phyloP scores from a whole-genome alignment of 2,329 filamentous ascomycete genomes.

The Diaporthe australafricana region DNA sequence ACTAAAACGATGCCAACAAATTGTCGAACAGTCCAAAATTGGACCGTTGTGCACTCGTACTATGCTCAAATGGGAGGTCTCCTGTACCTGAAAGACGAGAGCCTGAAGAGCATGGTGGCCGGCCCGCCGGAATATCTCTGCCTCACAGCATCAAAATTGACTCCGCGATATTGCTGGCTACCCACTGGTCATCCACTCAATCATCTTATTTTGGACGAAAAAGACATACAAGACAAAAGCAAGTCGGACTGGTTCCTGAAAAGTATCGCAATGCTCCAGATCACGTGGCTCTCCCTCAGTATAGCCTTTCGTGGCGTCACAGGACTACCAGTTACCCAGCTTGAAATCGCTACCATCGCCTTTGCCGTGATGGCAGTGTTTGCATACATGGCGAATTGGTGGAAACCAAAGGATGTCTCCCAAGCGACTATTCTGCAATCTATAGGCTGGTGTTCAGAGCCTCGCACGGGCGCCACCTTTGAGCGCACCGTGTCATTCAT shows the following conservation, averaged over 20 bases:
- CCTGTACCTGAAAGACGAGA: neutral
- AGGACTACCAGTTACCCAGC: neutral
- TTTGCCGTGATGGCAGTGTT: conserved; percentile 6
- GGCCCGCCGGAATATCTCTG: fast-evolving
- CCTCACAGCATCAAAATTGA: neutral
- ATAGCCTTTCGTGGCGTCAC: neutral
- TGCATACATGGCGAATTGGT: conserved; percentile 6
- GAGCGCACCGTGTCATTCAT: neutral
- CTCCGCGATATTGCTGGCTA: neutral
- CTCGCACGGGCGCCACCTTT: neutral
- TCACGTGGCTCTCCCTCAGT: neutral
- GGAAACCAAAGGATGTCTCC: neutral
- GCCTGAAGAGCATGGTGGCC: no score
- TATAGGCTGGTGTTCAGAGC: neutral
- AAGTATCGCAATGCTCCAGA: neutral
- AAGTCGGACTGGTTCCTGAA: conserved; percentile 6
- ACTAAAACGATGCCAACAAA: no score
- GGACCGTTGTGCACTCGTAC: conserved; percentile 17
- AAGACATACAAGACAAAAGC: neutral
- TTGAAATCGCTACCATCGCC: conserved; percentile 9
- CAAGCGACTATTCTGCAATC: neutral
- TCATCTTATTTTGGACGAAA: neutral
- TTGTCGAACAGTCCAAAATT: neutral
- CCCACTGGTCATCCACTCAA: neutral
- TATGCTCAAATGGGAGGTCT: conserved; percentile 20